Evolutionary conservation across 176 grass and related monocot genomes (phyloP).

Genomic region (Elaeis guineensis): DNA sequence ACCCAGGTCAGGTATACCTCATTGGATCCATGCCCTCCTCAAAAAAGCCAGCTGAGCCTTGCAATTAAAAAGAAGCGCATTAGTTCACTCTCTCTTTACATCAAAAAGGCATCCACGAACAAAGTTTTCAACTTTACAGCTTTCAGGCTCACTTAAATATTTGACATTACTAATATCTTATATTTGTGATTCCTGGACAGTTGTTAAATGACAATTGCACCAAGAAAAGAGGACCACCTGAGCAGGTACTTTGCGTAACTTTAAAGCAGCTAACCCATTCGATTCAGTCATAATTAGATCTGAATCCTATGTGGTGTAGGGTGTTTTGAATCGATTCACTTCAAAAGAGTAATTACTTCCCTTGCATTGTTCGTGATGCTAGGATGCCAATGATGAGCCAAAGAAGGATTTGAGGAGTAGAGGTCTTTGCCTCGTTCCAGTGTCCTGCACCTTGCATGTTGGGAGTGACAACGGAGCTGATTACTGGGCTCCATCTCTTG

Average conservation of each 20-base stretch:
- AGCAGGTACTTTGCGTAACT: constrained; percentile 37
- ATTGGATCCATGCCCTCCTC: constrained; percentile 3
- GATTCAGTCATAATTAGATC: no score
- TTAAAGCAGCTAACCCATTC: constrained; percentile 22
- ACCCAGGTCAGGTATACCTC: constrained; percentile 62
- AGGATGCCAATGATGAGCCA: constrained; percentile 24
- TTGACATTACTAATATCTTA: not conserved
- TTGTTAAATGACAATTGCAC: constrained; percentile 13
- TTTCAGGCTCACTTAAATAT: not conserved
- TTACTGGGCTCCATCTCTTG: constrained; percentile 37
- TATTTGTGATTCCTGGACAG: constrained; percentile 10
- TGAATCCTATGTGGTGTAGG: constrained; percentile 4
- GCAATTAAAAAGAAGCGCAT: not conserved
- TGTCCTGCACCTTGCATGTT: constrained; percentile 56
- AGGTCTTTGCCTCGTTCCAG: constrained; percentile 74
- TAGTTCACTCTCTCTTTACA: constrained; percentile 15
- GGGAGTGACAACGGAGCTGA: constrained; percentile 42
- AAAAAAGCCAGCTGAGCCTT: not conserved
- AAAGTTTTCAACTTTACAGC: constrained; percentile 34
- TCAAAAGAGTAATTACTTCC: not conserved
- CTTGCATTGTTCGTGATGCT: not conserved
- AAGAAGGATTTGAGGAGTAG: constrained; percentile 57
- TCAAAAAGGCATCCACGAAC: constrained; percentile 12
- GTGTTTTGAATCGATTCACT: not conserved
- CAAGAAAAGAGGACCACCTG: constrained; percentile 27